Base-by-base conservation (phyloP, 2,329 filamentous ascomycete genomes). In the Penicillium sp. region DNA sequence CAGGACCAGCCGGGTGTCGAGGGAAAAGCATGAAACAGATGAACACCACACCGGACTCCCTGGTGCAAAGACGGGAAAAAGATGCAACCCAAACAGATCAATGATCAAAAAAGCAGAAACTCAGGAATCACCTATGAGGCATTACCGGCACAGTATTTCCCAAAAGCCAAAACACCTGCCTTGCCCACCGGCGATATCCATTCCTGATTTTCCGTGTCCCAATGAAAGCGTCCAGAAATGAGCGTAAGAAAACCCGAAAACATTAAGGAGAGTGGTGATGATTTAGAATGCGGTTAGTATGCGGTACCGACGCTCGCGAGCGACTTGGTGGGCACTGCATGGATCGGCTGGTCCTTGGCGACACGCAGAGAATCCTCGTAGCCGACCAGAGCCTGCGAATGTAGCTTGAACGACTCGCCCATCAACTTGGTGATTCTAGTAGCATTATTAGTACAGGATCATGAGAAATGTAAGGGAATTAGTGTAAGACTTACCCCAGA, bases 331-430 rank as follows among this genome's bases (percentile, higher is more conserved):
- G 69, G 64, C 60, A 72, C 69, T n/a, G 68, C 65, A 36, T 71
- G 68, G 24, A 72, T 64, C 35, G 68, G 63, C 47, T 69, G 67
- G 37, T 72, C 69, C 55, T 69, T 69, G 46, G 57, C 58, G 39
- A 68, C 64, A 42, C 66, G 65, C 39, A 69, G 52, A 40, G 66
- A 69, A 67, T 96, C 91, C 66, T 96, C 89, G 65, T 95, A 97
- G 69, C 91, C 90, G 57, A 91, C 82, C 27, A 98, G 83, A 56
- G 93, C 90, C 74, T 97, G 90, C 29, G 90, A 87, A 72, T 97
- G 91, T 48, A 96, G 82, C 67, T 94, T 93, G 80, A 98, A 97
- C 42, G 93, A 90, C 72, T 97, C 93, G 62, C 93, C 93, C 87
- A 97, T 95, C 41, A 97, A 82, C 67, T 94, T 89, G 60, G 74